Base-by-base conservation (phyloP, 192 early-diverging fungal genomes). In the Diversispora epigaea region DNA sequence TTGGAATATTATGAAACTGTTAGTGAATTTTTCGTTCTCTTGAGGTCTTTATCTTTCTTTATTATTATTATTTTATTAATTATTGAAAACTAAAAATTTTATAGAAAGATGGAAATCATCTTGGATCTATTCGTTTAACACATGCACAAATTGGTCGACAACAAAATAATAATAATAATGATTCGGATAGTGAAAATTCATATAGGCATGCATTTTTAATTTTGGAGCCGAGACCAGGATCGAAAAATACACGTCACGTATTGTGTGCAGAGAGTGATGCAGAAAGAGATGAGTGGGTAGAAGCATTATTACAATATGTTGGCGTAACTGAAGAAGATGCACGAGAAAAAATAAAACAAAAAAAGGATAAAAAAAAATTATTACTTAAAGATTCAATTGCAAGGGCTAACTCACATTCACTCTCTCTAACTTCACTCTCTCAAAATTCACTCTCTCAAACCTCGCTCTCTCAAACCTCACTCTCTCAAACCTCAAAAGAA, bases 201-300 rank as follows among this genome's bases (percentile, higher is more conserved):
- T 92, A 92, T 79, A 85, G 93, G 14, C 93, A 95, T 68, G 94
- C 92, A 11, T 94, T 98, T 76, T 80, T 93, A 62, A 90, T 98
- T 41, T 85, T 92, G 72, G 95, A 98, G 73, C 88, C 86, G 50
- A 91, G 91, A 68, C 78, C 84, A 40, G 83, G 84, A 22, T 84
- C 84, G 19, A 92, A 88, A 74, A 65, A 77, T 64, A 76, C 81
- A 8, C 78, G 90, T 1, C 94, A 97, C 76, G 88, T 96, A 52
- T 88, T 98, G 32, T 95, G 91, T 81, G 94, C 95, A 21, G 91
- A 92, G 17, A 92, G 89, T n/a, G 95, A 96, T 62, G 77, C 84
- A 56, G 96, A 98, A 75, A 86, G 96, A 47, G 95, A 96, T 79
- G 91, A 91, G 39, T 98, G 96, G 96, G 91, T 98, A 0, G 84